These are phyloP conservation scores for Lecanosticta acicola DNA, from an alignment of 2,329 filamentous ascomycete species.

Conservation along the genomic window DNA sequence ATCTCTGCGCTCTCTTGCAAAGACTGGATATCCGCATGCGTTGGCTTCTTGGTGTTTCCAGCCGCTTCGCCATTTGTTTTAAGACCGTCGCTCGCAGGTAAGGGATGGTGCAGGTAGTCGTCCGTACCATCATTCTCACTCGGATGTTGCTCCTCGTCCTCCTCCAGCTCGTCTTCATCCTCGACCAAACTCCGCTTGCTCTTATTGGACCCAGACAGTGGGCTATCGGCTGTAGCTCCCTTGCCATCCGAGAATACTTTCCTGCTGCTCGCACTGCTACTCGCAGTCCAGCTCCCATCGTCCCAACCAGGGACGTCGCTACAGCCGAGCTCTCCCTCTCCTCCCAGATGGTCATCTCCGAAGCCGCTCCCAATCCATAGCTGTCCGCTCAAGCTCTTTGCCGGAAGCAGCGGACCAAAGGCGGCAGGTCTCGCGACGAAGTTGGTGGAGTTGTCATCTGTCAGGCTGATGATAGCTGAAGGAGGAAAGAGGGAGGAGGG, in stretches of 20 bases:
- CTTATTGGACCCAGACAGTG: constrained; percentile 21
- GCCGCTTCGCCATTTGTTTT: constrained; percentile 33
- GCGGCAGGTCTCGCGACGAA: constrained; percentile 90
- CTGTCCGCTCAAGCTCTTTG: constrained; percentile 74
- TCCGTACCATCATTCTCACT: constrained; percentile 70
- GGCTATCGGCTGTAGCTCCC: constrained; percentile 10
- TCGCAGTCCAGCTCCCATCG: constrained; percentile 43
- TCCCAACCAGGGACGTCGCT: constrained; percentile 90
- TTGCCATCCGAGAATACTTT: constrained; percentile 16
- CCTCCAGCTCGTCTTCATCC: constrained; percentile 8
- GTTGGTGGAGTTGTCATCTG: constrained; percentile 96
- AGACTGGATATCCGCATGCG: constrained; percentile 83
- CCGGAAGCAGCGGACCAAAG: constrained; percentile 75
- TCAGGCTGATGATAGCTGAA: constrained; percentile 90
- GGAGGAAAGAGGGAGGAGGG: constrained; percentile 87
- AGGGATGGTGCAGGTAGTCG: constrained; percentile 66
- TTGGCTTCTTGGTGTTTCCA: constrained; percentile 33
- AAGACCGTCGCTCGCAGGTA: constrained; percentile 40
- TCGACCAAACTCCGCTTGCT: constrained; percentile 18
- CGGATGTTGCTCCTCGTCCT: constrained; percentile 47
- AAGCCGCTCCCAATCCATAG: constrained; percentile 94
- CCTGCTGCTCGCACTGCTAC: constrained; percentile 12
- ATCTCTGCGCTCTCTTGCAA: constrained; percentile 91
- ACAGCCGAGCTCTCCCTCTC: constrained; percentile 82
- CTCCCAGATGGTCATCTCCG: constrained; percentile 65